Conservation (phyloP, 2,329 filamentous ascomycete genomes). For the Calonectria fujianensis region DNA sequence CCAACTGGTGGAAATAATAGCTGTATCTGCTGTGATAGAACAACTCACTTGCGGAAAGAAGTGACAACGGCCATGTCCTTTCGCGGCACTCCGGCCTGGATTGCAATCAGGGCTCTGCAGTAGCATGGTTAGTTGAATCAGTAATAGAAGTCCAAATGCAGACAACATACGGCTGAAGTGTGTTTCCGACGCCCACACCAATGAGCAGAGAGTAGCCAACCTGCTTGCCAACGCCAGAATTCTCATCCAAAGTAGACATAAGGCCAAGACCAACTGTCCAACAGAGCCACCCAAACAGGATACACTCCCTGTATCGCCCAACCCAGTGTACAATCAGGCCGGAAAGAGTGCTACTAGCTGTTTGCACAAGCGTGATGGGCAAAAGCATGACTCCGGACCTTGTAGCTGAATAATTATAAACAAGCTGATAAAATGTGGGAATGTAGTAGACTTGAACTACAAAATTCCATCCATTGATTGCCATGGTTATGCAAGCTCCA, state of each 20-base stretch:
- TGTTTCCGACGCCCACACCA: slow-evolving; percentile 10
- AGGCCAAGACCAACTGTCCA: slow-evolving; percentile 17
- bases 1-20: neutral
- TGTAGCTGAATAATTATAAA: slow-evolving; percentile 10
- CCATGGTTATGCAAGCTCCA: slow-evolving; percentile 15
- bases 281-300: slow-evolving; percentile 12
- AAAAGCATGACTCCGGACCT: slow-evolving; percentile 16
- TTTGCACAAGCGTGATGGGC: slow-evolving; percentile 16
- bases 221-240: slow-evolving; percentile 14
- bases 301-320: slow-evolving; percentile 9
- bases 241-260: slow-evolving; percentile 6
- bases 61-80: slow-evolving; percentile 20
- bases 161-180: slow-evolving; percentile 3
- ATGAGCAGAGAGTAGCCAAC: slow-evolving; percentile 10
- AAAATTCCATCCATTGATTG: slow-evolving; percentile 20
- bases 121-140: neutral
- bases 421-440: slow-evolving; percentile 2
- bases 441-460: slow-evolving; percentile 9
- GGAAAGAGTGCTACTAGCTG: slow-evolving; percentile 4
- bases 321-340: slow-evolving; percentile 11
- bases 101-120: neutral
- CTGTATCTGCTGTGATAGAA: too few species aligned
- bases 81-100: slow-evolving; percentile 13
- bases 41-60: slow-evolving; percentile 15
- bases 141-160: too few species aligned